These are phyloP conservation scores for Draba incana DNA, from an alignment of 345 rosid species.

Conservation along the genomic window DNA sequence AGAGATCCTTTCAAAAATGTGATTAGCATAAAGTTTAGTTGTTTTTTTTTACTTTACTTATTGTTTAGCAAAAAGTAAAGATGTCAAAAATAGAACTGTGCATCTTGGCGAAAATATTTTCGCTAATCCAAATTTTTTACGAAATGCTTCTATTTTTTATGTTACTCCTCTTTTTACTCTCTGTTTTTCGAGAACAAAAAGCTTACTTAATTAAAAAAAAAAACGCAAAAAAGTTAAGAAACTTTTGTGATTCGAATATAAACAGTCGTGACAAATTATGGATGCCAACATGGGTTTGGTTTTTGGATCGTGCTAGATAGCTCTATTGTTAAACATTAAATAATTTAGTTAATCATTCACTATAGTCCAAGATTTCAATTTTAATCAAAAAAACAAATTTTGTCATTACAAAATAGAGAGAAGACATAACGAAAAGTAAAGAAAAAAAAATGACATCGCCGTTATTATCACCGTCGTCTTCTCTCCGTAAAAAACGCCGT, in stretches of 20 bases:
- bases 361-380: slow-evolving; percentile 19
- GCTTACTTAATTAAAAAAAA: background rate
- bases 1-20: background rate
- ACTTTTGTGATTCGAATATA: slow-evolving; percentile 1
- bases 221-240: too few relatives aligned
- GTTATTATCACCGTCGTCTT: slow-evolving; percentile 30
- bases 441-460: slow-evolving; percentile 26
- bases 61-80: background rate
- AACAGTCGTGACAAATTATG: slow-evolving; percentile 30
- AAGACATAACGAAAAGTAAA: background rate
- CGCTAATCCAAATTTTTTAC: background rate
- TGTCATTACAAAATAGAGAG: background rate
- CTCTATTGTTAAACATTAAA: too few relatives aligned
- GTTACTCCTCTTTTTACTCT: background rate
- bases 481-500: slow-evolving; percentile 58
- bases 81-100: too few relatives aligned
- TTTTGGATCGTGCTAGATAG: slow-evolving; percentile 20
- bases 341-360: background rate
- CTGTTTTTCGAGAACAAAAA: background rate
- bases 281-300: slow-evolving; percentile 25
- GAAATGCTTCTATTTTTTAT: background rate
- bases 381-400: background rate
- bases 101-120: too few relatives aligned
- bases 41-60: too few relatives aligned
- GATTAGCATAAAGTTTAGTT: background rate